Base-by-base conservation (phyloP, 1,284 basidiomycete genomes). In the Omphalotus olearius region DNA sequence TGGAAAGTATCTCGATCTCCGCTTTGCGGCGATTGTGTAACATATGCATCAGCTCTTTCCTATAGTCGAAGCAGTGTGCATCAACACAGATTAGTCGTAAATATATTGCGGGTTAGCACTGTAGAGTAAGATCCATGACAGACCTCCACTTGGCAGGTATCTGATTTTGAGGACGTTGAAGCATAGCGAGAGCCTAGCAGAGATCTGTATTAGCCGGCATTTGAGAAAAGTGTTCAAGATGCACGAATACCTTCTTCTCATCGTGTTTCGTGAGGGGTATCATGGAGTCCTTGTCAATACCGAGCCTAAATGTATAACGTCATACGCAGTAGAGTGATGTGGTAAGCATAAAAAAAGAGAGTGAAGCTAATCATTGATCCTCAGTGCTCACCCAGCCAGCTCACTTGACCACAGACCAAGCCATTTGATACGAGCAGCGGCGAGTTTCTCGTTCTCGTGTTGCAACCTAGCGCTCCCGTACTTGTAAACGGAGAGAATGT, bases 401-500 rank as follows among this genome's bases (percentile, higher is more conserved):
- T 93, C 91, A 46, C 76, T 83, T 5, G 77, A 66, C 67, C 77
- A 82, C n/a, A 96, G 66, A 1, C 93, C 93, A 1, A 93, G 65
- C 88, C 92, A 95, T 59, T 80, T 67, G 16, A 93, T 63, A 16
- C 89, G 75, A 25, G 72, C 68, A 0, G 90, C 82, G 0, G 83
- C 80, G 18, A 92, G 71, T 41, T 73, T 79, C 10, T 68, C 72
- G 30, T 73, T 78, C 62, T 91, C 85, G 62, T 91, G 86, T 37
- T 70, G 70, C 66, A 91, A 70, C 40, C 67, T 71, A 48, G 64
- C 66, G 58, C 86, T 89, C 11, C 88, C 87, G 54, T 82, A 80
- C 57, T 80, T 86, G 69, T 93, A 97, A 2, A 90, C 87, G 0
- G 88, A 88, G 2, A 93, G 75, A 54, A 98, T 96, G 56, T 93